Percentiles rank a stretch among this genome's conserved stretches.
Conservation (phyloP, 805 yeast species). For the Ascoidea tarda region DNA sequence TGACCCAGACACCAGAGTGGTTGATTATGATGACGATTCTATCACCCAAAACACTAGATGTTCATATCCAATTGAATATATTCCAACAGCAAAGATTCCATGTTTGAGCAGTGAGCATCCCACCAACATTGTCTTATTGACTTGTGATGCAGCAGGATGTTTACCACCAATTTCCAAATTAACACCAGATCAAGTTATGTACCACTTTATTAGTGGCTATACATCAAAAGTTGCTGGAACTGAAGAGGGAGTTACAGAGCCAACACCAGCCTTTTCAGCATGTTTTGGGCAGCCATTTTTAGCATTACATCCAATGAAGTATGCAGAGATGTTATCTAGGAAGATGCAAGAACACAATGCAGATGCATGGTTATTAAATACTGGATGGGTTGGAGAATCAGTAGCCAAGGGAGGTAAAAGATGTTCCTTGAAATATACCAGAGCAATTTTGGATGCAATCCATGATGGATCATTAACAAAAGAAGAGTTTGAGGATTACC, state of each 20-base stretch:
- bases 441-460: conserved; percentile 89
- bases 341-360: conserved; percentile 84
- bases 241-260: conserved; percentile 97
- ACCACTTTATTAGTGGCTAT: conserved; percentile 96
- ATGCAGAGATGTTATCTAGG: conserved; percentile 90
- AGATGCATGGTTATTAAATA: conserved; percentile 90
- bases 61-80: conserved; percentile 95
- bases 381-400: conserved; percentile 97
- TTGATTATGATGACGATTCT: conserved; percentile 69
- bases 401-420: conserved; percentile 91
- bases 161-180: conserved; percentile 93
- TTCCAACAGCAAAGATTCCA: conserved; percentile 93
- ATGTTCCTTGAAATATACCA: conserved; percentile 94
- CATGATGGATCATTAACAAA: conserved; percentile 80
- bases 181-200: conserved; percentile 94
- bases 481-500: conserved; percentile 72
- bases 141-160: conserved; percentile 98
- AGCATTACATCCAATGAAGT: conserved; percentile 95
- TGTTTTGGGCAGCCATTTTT: conserved; percentile 99
- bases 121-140: conserved; percentile 77
- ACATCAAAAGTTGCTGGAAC: conserved; percentile 99
- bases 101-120: conserved; percentile 84
- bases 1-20: conserved; percentile 64
- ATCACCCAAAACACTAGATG: conserved; percentile 97
- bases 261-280: conserved; percentile 94